Percentiles rank a stretch among this genome's conserved stretches.
These are phyloP conservation scores for Cercospora canescens DNA, from an alignment of 2,329 filamentous ascomycete species.

Conservation along the genomic window DNA sequence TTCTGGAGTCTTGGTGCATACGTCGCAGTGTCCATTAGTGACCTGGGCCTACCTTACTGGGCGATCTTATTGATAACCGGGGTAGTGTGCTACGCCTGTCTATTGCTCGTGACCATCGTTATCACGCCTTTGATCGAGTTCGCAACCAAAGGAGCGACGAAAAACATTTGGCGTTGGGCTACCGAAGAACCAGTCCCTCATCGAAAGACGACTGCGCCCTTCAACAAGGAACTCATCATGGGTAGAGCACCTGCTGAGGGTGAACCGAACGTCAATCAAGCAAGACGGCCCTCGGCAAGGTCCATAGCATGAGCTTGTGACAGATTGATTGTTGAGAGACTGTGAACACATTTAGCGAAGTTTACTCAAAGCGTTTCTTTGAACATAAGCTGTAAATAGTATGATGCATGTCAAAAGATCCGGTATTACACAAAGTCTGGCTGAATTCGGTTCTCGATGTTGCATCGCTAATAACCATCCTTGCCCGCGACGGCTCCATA, in stretches of 20 bases:
- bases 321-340: background rate
- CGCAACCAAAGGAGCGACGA: conserved; percentile 23
- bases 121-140: conserved; percentile 26
- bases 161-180: conserved; percentile 31
- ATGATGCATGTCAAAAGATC: background rate
- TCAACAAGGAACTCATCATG: conserved; percentile 25
- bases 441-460: background rate
- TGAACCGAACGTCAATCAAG: conserved; percentile 11
- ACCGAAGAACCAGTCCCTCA: conserved; percentile 28
- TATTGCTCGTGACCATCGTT: conserved; percentile 21
- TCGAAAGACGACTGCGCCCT: conserved; percentile 26
- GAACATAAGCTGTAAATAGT: background rate
- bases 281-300: background rate
- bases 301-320: background rate
- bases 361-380: background rate
- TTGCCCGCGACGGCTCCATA: conserved; percentile 17
- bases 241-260: conserved; percentile 16
- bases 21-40: conserved; percentile 38
- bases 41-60: conserved; percentile 35
- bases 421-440: too few relatives aligned
- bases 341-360: background rate
- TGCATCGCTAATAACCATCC: conserved; percentile 1
- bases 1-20: conserved; percentile 46
- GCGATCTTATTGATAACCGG: conserved; percentile 39
- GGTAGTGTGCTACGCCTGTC: conserved; percentile 36